Evolutionary conservation across 2,329 filamentous ascomycete genomes (phyloP), one percentile per base, ranked within the genome.

Genomic region (Sporothrix globosa): DNA sequence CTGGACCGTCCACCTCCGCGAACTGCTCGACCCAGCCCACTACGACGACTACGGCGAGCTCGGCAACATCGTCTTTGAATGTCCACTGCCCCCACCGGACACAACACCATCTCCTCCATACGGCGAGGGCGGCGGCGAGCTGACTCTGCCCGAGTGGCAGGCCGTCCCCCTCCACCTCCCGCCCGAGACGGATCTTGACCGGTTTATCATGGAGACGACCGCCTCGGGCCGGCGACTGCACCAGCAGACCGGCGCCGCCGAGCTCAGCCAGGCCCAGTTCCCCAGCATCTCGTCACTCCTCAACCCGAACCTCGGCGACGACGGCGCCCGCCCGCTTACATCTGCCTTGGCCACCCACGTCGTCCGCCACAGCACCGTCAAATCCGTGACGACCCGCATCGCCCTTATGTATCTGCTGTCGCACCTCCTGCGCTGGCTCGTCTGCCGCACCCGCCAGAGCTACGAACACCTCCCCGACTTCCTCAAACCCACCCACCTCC

Each of bases 231-330:
- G 68, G 0, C 70, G 41, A 3, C 46, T 52, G 4, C 61, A 69
- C 21, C 54, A 69, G 19, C 68, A 54, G n/a, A 46, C 24, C 17
- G 60, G 48, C 9, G 54, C 41, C 4, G 56, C 60, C 58, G 72
- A 72, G 68, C 65, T 73, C 13, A 67, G 67, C 1, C 63, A 72
- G 17, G 66, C 73, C 0, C 52, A 67, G 7, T 77, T 77, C 41
- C 75, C 75, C 1, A 76, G 75, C 68, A 76, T 77, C 41, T 74
- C 74, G 0, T 76, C 75, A 0, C 74, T 77, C 1, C 69, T 77
- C 39, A 74, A 75, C 68, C 73, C 73, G 1, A 66, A 66, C 24
- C 41, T 44, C 1, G 68, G 58, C 17, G 70, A 71, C n/a, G 70
- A 73, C 30, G 66, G 65, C 4, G 41, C 65, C 21, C 44, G 34